A percentile compares a stretch with the other conserved stretches of the same genome.
phyloP scores from a whole-genome alignment of 345 rosid genomes.

The Gossypium arboreum region DNA sequence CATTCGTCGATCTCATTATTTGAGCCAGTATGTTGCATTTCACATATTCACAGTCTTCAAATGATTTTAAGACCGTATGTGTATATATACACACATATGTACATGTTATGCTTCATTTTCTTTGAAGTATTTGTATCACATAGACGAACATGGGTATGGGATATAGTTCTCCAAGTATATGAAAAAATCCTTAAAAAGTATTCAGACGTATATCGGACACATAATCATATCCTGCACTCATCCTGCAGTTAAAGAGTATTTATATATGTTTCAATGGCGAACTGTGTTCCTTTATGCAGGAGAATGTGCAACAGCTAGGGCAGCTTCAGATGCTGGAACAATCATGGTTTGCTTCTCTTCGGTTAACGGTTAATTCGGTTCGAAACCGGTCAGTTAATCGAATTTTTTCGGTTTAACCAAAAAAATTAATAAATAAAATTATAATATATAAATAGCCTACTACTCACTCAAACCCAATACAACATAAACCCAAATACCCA shows the following conservation, averaged over 20 bases:
- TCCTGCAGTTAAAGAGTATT: no score
- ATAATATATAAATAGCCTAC: no score
- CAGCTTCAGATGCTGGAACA: slow-evolving; percentile 83
- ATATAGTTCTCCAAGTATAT: background rate
- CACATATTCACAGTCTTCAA: background rate
- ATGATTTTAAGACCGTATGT: background rate
- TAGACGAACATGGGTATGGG: background rate
- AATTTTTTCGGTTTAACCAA: no score
- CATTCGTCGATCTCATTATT: background rate
- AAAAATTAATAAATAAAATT: no score
- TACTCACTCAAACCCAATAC: no score
- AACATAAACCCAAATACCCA: no score
- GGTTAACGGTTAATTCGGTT: background rate
- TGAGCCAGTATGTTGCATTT: background rate
- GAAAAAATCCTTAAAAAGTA: background rate
- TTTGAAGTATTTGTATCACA: no score
- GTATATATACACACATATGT: background rate
- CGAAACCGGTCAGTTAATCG: no score
- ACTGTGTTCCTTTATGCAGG: slow-evolving; percentile 43
- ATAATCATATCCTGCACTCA: no score
- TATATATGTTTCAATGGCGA: slow-evolving; percentile 13
- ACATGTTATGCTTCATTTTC: background rate
- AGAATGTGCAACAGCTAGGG: slow-evolving; percentile 92
- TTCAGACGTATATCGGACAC: background rate
- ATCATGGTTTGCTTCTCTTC: slow-evolving; percentile 59